A percentile compares a stretch with the other conserved stretches of the same genome.
These are phyloP conservation scores for Salvia miltiorrhiza DNA, from an alignment of 257 asterid species.

Conservation along the genomic window DNA sequence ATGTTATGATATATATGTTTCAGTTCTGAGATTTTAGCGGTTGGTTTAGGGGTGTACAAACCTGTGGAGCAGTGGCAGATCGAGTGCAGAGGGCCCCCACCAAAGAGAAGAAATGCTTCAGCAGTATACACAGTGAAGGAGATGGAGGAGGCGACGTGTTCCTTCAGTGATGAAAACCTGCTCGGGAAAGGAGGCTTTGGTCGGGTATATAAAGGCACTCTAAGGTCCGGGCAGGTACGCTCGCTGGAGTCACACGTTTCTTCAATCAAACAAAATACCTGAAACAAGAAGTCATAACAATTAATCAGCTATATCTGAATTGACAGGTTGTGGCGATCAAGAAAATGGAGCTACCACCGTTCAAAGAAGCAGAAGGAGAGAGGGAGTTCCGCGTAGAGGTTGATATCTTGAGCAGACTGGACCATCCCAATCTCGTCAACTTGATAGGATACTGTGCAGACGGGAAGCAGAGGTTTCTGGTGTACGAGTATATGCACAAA, in stretches of 20 bases:
- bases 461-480: slow-evolving; percentile 92
- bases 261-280: not conserved
- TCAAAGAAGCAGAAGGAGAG: slow-evolving; percentile 88
- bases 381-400: slow-evolving; percentile 93
- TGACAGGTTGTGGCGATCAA: slow-evolving; percentile 86
- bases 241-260: not conserved
- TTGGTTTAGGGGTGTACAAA: slow-evolving; percentile 75
- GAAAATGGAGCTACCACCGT: slow-evolving; percentile 88
- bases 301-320: not conserved
- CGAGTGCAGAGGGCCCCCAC: slow-evolving; percentile 61
- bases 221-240: slow-evolving; percentile 80
- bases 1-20: not conserved
- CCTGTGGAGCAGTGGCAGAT: slow-evolving; percentile 78
- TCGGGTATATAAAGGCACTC: slow-evolving; percentile 82
- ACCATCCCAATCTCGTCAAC: slow-evolving; percentile 86
- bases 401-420: slow-evolving; percentile 93
- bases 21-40: not conserved
- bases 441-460: slow-evolving; percentile 92
- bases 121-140: slow-evolving; percentile 74
- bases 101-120: slow-evolving; percentile 69
- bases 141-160: slow-evolving; percentile 84
- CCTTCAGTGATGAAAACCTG: slow-evolving; percentile 71
- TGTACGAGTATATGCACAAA: slow-evolving; percentile 77
- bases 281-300: not conserved
- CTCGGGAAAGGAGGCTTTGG: slow-evolving; percentile 99